Evolutionary conservation across 2,329 filamentous ascomycete species (phyloP), one percentile per base, ranked within the genome.

Genomic region (Aureobasidium sp.): DNA sequence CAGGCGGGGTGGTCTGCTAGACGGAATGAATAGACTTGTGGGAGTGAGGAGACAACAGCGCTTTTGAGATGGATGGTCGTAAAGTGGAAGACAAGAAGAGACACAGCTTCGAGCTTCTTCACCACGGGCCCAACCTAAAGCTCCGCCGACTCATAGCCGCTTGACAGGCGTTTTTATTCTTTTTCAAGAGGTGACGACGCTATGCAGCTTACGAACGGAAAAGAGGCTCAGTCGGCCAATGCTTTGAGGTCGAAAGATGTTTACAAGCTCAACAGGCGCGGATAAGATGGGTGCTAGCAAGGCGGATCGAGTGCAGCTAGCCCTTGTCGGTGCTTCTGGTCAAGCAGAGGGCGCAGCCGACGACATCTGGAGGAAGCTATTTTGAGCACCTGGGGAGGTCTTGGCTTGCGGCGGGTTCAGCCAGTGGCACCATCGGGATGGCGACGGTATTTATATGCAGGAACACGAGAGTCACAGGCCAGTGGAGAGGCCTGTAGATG

Each of bases 391-490:
- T 48, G 29, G 31, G 25, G 29, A 25, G n/a, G 42, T 29, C 45
- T 48, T 47, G 42, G 55, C 55, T 17, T 22, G 27, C 34, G 56
- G 22, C 20, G 20, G 42, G 56, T 22, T 60, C 56, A 60, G 42
- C 17, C 5, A 29, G 45, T 60, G 56, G 57, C 57, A 39, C 36
- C 44, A 25, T 42, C 45, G 57, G 57, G 34, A 59, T 17, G 29
- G 49, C 47, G 59, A 44, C 42, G 48, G 29, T 55, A 48, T 62
- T 48, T 52, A 56, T 55, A 53, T 57, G 60, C 51, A 56, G 53
- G 51, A 57, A 56, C 53, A 56, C 60, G 60, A 62, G 60, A 57
- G 20, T 45, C 37, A 44, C 39, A 56, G 27, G 27, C 27, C 52
- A 44, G 41, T 56, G 20, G 52, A 56, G n/a, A 42, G 11, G 37